A percentile compares a stretch with the other conserved stretches of the same genome.
These are phyloP conservation scores for Hyaloscypha hepaticicola DNA, from an alignment of 495 filamentous ascomycete species.

Conservation along the genomic window DNA sequence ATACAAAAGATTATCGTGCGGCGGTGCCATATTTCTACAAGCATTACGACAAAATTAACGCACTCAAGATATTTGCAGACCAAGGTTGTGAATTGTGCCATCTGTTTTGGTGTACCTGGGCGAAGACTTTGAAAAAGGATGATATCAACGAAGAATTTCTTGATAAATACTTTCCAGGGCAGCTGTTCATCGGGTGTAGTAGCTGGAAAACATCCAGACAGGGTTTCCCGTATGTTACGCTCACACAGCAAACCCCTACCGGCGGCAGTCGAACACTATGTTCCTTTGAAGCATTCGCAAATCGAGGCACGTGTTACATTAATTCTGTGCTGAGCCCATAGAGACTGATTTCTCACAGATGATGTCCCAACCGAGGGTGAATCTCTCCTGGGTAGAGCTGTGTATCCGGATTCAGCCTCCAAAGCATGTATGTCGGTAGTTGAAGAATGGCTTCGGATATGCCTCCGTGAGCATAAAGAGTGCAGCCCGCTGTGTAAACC, in stretches of 20 bases:
- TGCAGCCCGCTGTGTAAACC: constrained; percentile 17
- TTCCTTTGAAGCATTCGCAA: constrained; percentile 31
- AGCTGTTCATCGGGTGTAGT: constrained; percentile 27
- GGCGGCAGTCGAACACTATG: constrained; percentile 19
- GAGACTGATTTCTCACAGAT: constrained; percentile 24
- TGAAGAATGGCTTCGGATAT: constrained; percentile 19
- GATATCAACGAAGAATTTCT: constrained; percentile 26
- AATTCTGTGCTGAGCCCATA: constrained; percentile 3
- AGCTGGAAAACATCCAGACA: constrained; percentile 28
- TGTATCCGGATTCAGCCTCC: constrained; percentile 27
- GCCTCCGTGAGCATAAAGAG: constrained; percentile 27
- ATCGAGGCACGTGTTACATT: constrained; percentile 20
- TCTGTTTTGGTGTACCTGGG: constrained; percentile 29
- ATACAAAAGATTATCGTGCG: constrained; percentile 25
- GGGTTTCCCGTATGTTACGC: constrained; percentile 29
- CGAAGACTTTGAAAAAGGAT: constrained; percentile 19
- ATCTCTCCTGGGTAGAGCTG: constrained; percentile 25
- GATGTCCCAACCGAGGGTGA: constrained; percentile 21
- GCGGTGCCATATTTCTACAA: constrained; percentile 28
- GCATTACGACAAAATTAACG: constrained; percentile 22
- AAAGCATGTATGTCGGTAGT: constrained; percentile 26
- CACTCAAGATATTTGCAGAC: constrained; percentile 21
- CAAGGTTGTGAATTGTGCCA: constrained; percentile 25
- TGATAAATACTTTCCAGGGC: constrained; percentile 12
- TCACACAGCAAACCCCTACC: constrained; percentile 20